Evolutionary conservation across 306 rosid genomes (phyloP).

Genomic region (Carpinus viminea): DNA sequence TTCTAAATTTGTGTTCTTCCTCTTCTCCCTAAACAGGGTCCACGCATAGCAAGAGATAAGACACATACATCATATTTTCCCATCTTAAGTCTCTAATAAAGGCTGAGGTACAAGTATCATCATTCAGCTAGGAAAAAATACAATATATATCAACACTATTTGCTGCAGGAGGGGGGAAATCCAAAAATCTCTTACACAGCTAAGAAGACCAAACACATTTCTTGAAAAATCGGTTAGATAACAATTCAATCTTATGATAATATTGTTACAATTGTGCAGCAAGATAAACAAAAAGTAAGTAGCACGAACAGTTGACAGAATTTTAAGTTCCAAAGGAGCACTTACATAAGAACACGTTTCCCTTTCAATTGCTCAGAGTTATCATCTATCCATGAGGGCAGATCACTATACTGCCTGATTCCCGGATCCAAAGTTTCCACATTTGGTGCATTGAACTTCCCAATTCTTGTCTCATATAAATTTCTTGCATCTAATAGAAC

Average conservation of each 20-base stretch:
- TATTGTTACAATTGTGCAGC: background rate
- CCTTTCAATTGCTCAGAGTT: slow-evolving; percentile 65
- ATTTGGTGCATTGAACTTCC: slow-evolving; percentile 73
- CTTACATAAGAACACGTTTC: slow-evolving; percentile 78
- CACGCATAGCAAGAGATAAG: background rate
- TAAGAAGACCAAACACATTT: background rate
- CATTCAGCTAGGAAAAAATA: background rate
- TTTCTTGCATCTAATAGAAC: slow-evolving; percentile 91
- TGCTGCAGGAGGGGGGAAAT: background rate
- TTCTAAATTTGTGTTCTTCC: no score
- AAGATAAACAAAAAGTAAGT: background rate
- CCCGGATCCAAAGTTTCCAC: slow-evolving; percentile 75
- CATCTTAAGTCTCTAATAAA: background rate
- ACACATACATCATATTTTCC: background rate
- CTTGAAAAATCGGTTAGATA: slow-evolving; percentile 8
- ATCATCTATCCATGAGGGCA: slow-evolving; percentile 85
- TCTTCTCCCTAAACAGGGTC: background rate
- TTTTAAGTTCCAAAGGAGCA: background rate
- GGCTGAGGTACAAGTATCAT: background rate
- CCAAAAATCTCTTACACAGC: background rate
- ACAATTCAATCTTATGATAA: background rate
- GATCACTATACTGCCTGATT: slow-evolving; percentile 89
- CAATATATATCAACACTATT: background rate
- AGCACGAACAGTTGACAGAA: background rate
- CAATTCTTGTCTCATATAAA: slow-evolving; percentile 90